Evolutionary conservation across 2,329 filamentous ascomycete species (phyloP), one percentile per base, ranked within the genome.

Genomic region (Penicillium sp.): DNA sequence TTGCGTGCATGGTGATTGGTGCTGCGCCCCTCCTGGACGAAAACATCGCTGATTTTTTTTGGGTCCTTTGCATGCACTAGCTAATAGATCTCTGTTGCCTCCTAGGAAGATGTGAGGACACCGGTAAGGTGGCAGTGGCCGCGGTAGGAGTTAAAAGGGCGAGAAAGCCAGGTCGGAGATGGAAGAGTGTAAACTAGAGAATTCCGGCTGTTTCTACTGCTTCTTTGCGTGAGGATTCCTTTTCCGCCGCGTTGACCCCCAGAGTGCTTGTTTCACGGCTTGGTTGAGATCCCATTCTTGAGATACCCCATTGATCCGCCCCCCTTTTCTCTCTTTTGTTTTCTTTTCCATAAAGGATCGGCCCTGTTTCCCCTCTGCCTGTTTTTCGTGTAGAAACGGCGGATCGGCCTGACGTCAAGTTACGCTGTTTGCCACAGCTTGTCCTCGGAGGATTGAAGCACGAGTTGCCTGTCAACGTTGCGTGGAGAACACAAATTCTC

Each of bases 1-100:
- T 50, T 48, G 4, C 8, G 5, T 2, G 2, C 3, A 2, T 19
- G 27, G 13, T 52, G 29, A 52, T 52, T 52, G 47, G 49, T 10
- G 16, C 13, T 11, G 6, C 8, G 2, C 27, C 14, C 33, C 21
- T 36, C 27, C 17, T 37, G 15, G 33, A 25, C 36, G 26, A 40
- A 31, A 28, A 30, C 31, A 43, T 45, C 18, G 26, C 48, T 31
- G 26, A 10, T 41, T 37, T 48, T 47, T 36, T 28, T 29, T 41
- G 30, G 25, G 4, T 17, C 7, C n/a, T n/a, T n/a, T n/a, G n/a
- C n/a, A n/a, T n/a, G n/a, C n/a, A n/a, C n/a, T n/a, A n/a, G n/a
- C n/a, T n/a, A n/a, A n/a, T n/a, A n/a, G n/a, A n/a, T n/a, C n/a
- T n/a, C n/a, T n/a, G n/a, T n/a, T n/a, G n/a, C n/a, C n/a, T n/a